Conservation (phyloP, 139 green algal species). For the Gonium pectorale region DNA sequence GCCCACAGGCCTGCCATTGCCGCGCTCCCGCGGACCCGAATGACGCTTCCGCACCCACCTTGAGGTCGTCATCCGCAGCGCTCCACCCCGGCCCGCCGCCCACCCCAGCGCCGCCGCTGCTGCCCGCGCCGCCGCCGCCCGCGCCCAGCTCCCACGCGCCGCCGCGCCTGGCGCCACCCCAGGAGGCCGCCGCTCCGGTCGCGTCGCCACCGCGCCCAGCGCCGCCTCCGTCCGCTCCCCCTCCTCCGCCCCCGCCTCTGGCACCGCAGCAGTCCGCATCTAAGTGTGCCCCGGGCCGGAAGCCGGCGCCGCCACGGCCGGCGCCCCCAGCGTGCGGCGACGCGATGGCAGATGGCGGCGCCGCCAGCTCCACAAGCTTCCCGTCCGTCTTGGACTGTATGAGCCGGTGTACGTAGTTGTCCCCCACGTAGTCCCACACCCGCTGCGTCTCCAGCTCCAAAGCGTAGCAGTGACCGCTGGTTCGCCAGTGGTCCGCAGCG, state of each 20-base stretch:
- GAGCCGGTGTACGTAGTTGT: slow-evolving; percentile 97
- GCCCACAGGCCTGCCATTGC: no score
- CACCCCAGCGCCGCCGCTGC: background rate
- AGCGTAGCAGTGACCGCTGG: slow-evolving; percentile 91
- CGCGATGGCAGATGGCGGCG: slow-evolving; percentile 43
- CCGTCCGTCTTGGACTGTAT: slow-evolving; percentile 93
- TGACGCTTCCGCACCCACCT: slow-evolving; percentile 14
- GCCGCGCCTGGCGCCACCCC: background rate
- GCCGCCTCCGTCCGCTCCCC: background rate
- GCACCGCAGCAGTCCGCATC: slow-evolving; percentile 1
- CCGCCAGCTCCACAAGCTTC: slow-evolving; percentile 94
- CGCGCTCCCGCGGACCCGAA: no score
- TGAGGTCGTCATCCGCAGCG: slow-evolving; percentile 45
- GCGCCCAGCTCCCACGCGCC: background rate
- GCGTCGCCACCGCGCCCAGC: background rate
- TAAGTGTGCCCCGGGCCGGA: no score
- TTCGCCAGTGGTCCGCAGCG: slow-evolving; percentile 87
- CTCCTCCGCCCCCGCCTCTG: background rate
- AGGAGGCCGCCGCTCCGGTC: background rate
- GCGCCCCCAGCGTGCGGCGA: slow-evolving; percentile 11
- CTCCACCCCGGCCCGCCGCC: slow-evolving; percentile 12
- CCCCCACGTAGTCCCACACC: slow-evolving; percentile 97
- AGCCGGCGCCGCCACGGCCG: background rate
- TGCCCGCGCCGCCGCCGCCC: background rate
- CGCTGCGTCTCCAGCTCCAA: slow-evolving; percentile 94